Base-by-base conservation (phyloP, 1,284 basidiomycete species). In the Earliella scabrosa region DNA sequence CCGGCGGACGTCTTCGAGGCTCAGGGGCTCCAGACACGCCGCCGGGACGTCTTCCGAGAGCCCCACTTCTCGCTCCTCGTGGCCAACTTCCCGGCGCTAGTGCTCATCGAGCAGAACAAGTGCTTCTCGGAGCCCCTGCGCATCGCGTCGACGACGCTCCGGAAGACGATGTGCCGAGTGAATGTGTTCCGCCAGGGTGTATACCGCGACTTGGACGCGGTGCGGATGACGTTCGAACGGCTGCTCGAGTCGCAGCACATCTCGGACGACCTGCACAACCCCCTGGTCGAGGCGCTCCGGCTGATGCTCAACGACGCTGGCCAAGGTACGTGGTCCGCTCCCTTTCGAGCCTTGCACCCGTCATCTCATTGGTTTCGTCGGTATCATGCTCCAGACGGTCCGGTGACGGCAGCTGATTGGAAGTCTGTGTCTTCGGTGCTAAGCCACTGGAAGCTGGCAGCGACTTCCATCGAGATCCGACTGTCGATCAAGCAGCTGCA, bases 401-500 rank as follows among this genome's bases (percentile, higher is more conserved):
- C 71, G 66, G 73, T 82, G n/a, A 82, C 82, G 35, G 72, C 82
- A 18, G 79, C 80, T 23, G 81, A 83, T 43, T 87, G 85, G 79
- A 80, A 83, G 14, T 76, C 82, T 52, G 80, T 86, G 6, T 82
- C 82, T 0, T 83, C 81, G 21, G 75, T 87, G 35, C 76, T 92
- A 23, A 91, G 87, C 58, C 90, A 90, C 0, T 93, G 90, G 89
- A 89, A 89, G 66, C 82, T 92, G 32, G 83, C 87, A 16, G 88
- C 87, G 2, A 91, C 91, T 0, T 85, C 87, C 2, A 85, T 92
- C 52, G 86, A 92, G 64, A 80, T 92, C 57, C 86, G 90, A 50
- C 82, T 92, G 39, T 82, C 86, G 27, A 75, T 92, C 52, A 82
- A 87, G 66, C 87, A 90, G 63, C 75, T 92, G 61, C 86, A 85